Evolutionary conservation across 1,139 yeast species (phyloP).

Genomic region (Hansenula lynferdii): DNA sequence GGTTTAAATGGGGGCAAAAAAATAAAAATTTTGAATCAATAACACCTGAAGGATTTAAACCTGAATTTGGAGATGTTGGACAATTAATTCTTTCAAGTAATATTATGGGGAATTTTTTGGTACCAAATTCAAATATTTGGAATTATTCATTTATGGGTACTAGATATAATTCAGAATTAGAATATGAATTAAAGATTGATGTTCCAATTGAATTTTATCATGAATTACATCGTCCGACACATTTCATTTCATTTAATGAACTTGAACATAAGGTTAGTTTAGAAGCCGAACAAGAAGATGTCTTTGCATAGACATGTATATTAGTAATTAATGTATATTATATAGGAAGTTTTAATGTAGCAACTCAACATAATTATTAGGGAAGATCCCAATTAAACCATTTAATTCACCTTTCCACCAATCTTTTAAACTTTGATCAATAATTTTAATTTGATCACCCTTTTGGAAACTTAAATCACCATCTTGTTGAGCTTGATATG

Average conservation of each 20-base stretch:
- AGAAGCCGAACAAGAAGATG: constrained; percentile 74
- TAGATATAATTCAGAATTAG: constrained; percentile 61
- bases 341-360: neutral
- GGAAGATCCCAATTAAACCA: constrained; percentile 48
- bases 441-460: constrained; percentile 45
- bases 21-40: constrained; percentile 53
- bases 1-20: constrained; percentile 70
- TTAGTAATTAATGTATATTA: neutral
- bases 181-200: constrained; percentile 67
- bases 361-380: constrained; percentile 44
- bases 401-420: constrained; percentile 60
- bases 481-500: constrained; percentile 27
- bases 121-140: constrained; percentile 86
- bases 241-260: constrained; percentile 71
- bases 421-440: constrained; percentile 34
- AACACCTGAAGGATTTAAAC: constrained; percentile 63
- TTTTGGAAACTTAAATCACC: constrained; percentile 46
- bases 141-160: constrained; percentile 89
- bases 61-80: constrained; percentile 53
- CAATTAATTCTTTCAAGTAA: constrained; percentile 76
- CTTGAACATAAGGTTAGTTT: constrained; percentile 49
- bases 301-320: constrained; percentile 41
- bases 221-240: constrained; percentile 84
- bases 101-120: constrained; percentile 77
- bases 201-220: constrained; percentile 80